Evolutionary conservation across 257 asterid genomes (phyloP).

Genomic region (Solanum peruvianum): DNA sequence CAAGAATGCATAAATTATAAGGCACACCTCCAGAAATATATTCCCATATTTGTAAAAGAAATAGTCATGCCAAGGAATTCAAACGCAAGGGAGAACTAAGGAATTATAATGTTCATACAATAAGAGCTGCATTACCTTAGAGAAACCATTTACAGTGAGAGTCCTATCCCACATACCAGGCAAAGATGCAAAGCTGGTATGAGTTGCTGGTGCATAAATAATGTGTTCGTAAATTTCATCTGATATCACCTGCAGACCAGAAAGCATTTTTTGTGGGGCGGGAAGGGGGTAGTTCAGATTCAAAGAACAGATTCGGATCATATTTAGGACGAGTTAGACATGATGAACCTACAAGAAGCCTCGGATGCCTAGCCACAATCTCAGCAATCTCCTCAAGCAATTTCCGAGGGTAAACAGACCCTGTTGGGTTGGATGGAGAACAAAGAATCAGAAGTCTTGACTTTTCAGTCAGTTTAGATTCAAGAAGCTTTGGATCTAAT

Average conservation of each 20-base stretch:
- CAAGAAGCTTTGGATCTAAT: slow-evolving; percentile 71
- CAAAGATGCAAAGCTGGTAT: slow-evolving; percentile 92
- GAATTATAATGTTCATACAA: background rate
- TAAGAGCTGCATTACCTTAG: slow-evolving; percentile 47
- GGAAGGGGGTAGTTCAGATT: background rate
- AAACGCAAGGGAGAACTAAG: background rate
- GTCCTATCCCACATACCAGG: slow-evolving; percentile 98
- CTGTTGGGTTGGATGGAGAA: slow-evolving; percentile 98
- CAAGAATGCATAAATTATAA: background rate
- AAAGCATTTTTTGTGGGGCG: background rate
- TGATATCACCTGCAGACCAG: slow-evolving; percentile 55
- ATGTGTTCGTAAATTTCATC: slow-evolving; percentile 97
- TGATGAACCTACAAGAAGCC: slow-evolving; percentile 61
- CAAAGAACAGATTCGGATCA: background rate
- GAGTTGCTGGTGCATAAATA: slow-evolving; percentile 88
- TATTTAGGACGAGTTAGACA: background rate
- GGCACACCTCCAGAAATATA: background rate
- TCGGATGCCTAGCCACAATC: slow-evolving; percentile 81
- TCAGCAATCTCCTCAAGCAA: slow-evolving; percentile 86
- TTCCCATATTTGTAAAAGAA: background rate
- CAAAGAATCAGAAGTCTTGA: slow-evolving; percentile 89
- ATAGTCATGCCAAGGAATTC: background rate
- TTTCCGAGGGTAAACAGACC: slow-evolving; percentile 80
- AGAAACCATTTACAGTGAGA: slow-evolving; percentile 89
- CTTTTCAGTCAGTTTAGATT: slow-evolving; percentile 64